Evolutionary conservation across 495 filamentous ascomycete genomes (phyloP), one percentile per base, ranked within the genome.

Genomic region (Talaromyces adpressus): DNA sequence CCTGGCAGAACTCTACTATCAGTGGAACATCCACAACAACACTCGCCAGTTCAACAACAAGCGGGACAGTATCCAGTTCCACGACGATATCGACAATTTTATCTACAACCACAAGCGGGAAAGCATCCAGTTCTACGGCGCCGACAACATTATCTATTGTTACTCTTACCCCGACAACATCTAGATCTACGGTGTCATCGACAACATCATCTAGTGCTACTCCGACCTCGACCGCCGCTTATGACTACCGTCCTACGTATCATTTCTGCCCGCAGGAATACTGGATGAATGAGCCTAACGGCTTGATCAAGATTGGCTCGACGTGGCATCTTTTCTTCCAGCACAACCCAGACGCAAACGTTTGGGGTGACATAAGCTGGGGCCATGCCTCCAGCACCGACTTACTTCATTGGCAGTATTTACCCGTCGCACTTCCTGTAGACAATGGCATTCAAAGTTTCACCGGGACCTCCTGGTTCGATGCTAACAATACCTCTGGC

Each of bases 251-350:
- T 11, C 53, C 53, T 27, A 12, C 20, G 14, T 57, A 27, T 57
- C 82, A 85, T 67, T 85, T 75, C 69, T 81, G 78, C 39, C 82
- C 82, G 6, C 79, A 81, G 6, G 63, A 63, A 34, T 65, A 72
- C 53, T 85, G 83, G 62, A 82, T 85, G 81, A 84, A 84, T 63
- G 82, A 84, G 64, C 82, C 83, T 20, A 84, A 85, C 70, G 82
- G 83, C 61, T 75, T 84, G 68, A 84, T 70, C 84, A 82, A 68
- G 81, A 84, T 64, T 81, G 72, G 72, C 64, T 57, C 22, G 14
- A 57, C 53, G 12, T 57, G 23, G 22, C 53, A 57, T 29, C 29
- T 57, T 14, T 57, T 29, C 14, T 57, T 23, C 25, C 53, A 57
- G 16, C 9, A 23, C 29, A 29, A 57, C 23, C 53, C 53, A 57